Evolutionary conservation across 1,284 basidiomycete species (phyloP), one percentile per base, ranked within the genome.

Genomic region (Papiliotrema laurentii): DNA sequence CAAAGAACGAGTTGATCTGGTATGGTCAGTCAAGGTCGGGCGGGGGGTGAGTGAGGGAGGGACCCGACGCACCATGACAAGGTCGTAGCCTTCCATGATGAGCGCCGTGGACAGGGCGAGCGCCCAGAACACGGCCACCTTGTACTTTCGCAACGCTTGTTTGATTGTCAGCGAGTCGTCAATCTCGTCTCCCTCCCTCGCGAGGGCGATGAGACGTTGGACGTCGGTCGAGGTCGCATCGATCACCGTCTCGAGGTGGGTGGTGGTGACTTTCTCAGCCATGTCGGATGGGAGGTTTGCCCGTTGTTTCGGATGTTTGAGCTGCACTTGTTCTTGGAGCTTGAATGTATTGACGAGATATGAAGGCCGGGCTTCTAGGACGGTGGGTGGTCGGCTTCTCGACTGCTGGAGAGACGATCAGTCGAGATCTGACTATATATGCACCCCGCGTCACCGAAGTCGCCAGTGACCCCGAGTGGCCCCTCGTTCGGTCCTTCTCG

Each of bases 31-130:
- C 30, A 13, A 10, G 28, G 7, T 33, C 38, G 28, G 16, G 5
- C 25, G 18, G 5, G 14, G 38, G 25, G 43, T 13, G 24, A 7
- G 18, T 14, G 6, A 18, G 14, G 39, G 33, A 6, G 14, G 38
- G 24, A n/a, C n/a, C n/a, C n/a, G 2, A 55, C 54, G 36, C 31
- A 57, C 54, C 11, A 65, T 56, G 35, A 67, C 55, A 10, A 64
- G 59, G 47, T 75, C 69, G 53, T 62, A 63, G 21, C 65, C 66
- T 31, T 68, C 63, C 63, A 65, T 64, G 37, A 64, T 54, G 22
- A 66, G 46, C 9, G 58, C 49, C 21, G 50, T 47, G 18, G 54
- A 55, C 19, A 64, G 43, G 34, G 56, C 41, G 53, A 63, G 49
- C 0, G 61, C 51, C 63, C 63, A 65, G 11, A 50, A 48, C 11